A percentile compares a stretch with the other conserved stretches of the same genome.
These are phyloP conservation scores for Beta lomatogona DNA, from an alignment of 179 eudicot genomes.

Conservation along the genomic window DNA sequence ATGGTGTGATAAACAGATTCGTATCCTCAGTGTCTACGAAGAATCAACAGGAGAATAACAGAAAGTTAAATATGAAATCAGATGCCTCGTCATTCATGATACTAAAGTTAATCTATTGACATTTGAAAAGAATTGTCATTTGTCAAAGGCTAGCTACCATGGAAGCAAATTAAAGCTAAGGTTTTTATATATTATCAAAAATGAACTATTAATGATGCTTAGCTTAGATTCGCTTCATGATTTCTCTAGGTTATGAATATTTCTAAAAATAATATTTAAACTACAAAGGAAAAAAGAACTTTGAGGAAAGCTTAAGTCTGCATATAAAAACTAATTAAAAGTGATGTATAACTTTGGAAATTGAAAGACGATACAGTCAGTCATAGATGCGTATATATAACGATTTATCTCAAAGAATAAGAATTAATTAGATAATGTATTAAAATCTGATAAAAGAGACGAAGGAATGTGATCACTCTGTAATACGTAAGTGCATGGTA, in stretches of 20 bases:
- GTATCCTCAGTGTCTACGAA: slow-evolving; percentile 6
- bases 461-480: too few relatives aligned
- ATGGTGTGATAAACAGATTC: background rate
- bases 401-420: too few relatives aligned
- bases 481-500: too few relatives aligned
- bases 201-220: slow-evolving; percentile 1
- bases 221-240: background rate
- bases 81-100: slow-evolving; percentile 3
- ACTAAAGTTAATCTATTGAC: background rate
- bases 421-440: too few relatives aligned
- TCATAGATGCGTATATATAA: too few relatives aligned
- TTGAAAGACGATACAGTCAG: too few relatives aligned
- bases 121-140: background rate
- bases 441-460: too few relatives aligned
- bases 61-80: background rate
- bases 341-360: too few relatives aligned
- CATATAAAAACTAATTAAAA: too few relatives aligned
- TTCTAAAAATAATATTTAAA: background rate
- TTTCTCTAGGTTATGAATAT: slow-evolving; percentile 1
- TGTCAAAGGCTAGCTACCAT: background rate
- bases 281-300: background rate
- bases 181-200: slow-evolving; percentile 5
- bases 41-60: background rate
- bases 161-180: background rate
- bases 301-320: too few relatives aligned